Evolutionary conservation across 1,284 basidiomycete species (phyloP), one percentile per base, ranked within the genome.

Genomic region (Tylopilus sp.): DNA sequence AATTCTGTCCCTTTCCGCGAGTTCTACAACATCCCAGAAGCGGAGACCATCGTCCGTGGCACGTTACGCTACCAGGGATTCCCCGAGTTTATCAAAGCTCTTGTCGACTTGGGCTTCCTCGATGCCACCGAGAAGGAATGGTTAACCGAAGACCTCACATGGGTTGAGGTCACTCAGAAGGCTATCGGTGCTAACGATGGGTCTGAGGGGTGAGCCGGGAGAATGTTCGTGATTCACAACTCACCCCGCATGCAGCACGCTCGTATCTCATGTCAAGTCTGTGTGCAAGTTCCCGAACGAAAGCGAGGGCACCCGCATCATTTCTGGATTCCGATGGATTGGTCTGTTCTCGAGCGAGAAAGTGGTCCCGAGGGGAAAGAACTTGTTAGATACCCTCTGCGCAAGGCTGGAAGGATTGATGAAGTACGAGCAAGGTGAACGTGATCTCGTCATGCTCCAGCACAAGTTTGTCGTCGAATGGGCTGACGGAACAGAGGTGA

Each of bases 21-120:
- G 75, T 92, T 77, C 78, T 99, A 99, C 86, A 84, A 88, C 73
- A 98, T 99, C 72, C 95, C 95, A 22, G 97, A 99, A 81, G 95
- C 95, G 22, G 89, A 98, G 83, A 97, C 95, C 15, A 87, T 97
- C 65, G 87, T 98, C 65, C 90, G 98, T 57, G 97, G 98, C 55
- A 99, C 98, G 10, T 85, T 99, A 79, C 89, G 98, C 66, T 99
- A 97, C 85, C 95, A 97, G 78, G 97, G 97, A 66, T 99, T 99
- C 95, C 96, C 96, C n/a, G 93, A 95, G 81, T 98, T 99, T 80
- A 92, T 99, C 80, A 90, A 89, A 74, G 91, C 91, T 9, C 88
- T 98, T 69, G 96, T 98, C 58, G 86, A 95, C 76, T 84, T 98
- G 61, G 96, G 96, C 36, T 97, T 95, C 89, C 83, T 99, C 68